Evolutionary conservation across 345 rosid species (phyloP).

Genomic region (Syzygium aqueum): DNA sequence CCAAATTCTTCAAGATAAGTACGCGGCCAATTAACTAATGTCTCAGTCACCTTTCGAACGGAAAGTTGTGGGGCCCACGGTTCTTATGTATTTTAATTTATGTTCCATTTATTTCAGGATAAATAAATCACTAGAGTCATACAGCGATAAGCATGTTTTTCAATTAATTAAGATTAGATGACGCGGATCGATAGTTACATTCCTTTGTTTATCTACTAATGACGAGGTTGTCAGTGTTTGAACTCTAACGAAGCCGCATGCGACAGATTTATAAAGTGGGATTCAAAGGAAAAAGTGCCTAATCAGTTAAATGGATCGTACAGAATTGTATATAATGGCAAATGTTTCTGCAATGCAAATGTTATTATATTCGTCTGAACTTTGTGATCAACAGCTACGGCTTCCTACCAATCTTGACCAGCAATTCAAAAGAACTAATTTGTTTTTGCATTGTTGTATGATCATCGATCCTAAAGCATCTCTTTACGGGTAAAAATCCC

Average conservation of each 20-base stretch:
- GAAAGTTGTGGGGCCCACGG: neutral
- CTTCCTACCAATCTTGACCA: neutral
- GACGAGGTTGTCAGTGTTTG: neutral
- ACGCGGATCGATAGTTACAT: neutral
- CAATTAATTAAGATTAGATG: neutral
- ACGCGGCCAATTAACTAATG: neutral
- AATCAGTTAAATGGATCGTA: neutral
- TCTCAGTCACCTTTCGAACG: neutral
- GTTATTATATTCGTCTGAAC: neutral
- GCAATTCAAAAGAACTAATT: neutral
- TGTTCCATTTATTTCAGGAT: neutral
- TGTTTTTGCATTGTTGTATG: neutral
- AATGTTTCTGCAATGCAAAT: neutral
- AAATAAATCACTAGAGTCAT: neutral
- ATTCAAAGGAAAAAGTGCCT: neutral
- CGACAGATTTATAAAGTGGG: neutral
- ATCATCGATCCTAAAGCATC: neutral
- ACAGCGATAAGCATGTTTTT: neutral
- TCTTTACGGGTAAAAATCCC: neutral
- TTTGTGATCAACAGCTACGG: neutral
- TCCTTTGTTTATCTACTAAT: neutral
- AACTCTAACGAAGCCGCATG: neutral
- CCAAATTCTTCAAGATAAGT: neutral
- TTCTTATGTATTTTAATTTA: neutral
- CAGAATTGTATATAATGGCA: neutral